Evolutionary conservation across 257 asterid species (phyloP).

Genomic region (Lycium ferocissimum): DNA sequence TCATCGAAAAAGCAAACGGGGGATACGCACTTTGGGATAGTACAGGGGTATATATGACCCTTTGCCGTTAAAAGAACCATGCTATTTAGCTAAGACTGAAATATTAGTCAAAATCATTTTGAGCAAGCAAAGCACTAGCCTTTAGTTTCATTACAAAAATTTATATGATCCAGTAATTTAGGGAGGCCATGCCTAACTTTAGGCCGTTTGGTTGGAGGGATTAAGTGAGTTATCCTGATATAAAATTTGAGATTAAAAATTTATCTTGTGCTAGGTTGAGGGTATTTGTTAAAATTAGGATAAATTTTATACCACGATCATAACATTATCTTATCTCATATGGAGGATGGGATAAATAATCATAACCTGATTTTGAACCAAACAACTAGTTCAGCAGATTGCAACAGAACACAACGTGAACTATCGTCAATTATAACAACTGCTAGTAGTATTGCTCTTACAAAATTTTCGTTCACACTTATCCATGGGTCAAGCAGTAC

Average conservation of each 20-base stretch:
- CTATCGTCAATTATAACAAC: background rate
- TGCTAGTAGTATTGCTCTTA: background rate
- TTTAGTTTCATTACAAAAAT: background rate
- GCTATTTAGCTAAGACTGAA: background rate
- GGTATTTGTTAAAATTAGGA: no score
- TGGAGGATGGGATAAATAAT: no score
- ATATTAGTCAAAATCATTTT: background rate
- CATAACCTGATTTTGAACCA: no score
- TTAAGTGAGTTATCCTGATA: no score
- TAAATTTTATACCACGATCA: no score
- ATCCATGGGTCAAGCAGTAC: background rate
- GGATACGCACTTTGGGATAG: no score
- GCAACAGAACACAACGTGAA: background rate
- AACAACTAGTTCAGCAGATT: background rate
- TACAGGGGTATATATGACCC: no score
- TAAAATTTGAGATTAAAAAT: no score
- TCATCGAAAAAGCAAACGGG: no score
- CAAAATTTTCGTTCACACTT: background rate
- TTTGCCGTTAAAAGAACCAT: background rate
- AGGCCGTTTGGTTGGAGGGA: no score
- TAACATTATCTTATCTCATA: no score
- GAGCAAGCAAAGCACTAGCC: background rate
- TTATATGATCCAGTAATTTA: background rate
- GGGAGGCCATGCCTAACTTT: background rate
- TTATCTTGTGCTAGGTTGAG: no score